Evolutionary conservation across 2,329 filamentous ascomycete species (phyloP).

Genomic region (Aureobasidium namibiae): DNA sequence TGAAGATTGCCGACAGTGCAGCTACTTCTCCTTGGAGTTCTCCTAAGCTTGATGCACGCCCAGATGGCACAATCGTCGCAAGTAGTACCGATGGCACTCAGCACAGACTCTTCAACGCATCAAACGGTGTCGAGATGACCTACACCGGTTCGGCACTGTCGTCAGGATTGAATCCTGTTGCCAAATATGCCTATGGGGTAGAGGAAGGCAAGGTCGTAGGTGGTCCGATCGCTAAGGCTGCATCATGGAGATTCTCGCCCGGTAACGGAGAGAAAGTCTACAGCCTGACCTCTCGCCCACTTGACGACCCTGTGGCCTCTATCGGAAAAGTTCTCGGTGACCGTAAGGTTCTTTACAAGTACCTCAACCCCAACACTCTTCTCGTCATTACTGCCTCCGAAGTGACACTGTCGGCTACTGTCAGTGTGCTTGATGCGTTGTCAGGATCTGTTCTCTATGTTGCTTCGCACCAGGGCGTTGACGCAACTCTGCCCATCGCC

Average conservation of each 20-base stretch:
- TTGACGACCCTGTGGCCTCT: constrained; percentile 82
- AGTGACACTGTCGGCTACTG: constrained; percentile 50
- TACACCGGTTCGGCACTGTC: not conserved
- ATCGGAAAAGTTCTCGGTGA: constrained; percentile 91
- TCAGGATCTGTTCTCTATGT: constrained; percentile 74
- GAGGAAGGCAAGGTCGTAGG: constrained; percentile 22
- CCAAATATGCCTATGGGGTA: constrained; percentile 20
- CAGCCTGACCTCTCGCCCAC: constrained; percentile 57
- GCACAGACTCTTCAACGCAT: constrained; percentile 21
- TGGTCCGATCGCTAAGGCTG: constrained; percentile 6
- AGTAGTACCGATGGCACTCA: not conserved
- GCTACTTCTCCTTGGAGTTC: constrained; percentile 6
- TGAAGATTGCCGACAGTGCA: constrained; percentile 39
- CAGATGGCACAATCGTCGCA: constrained; percentile 12
- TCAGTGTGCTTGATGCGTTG: constrained; percentile 78
- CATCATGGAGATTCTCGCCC: constrained; percentile 64
- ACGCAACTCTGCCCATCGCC: constrained; percentile 63
- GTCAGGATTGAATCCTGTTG: not conserved
- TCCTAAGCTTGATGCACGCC: constrained; percentile 9
- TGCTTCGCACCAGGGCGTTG: constrained; percentile 62
- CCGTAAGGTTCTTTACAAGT: constrained; percentile 93
- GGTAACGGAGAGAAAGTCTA: constrained; percentile 59
- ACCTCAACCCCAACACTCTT: constrained; percentile 79
- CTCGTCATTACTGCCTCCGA: constrained; percentile 64
- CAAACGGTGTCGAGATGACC: constrained; percentile 20